Base-by-base conservation (phyloP, 768 basidiomycete genomes). In the Infundibulicybe gibba region DNA sequence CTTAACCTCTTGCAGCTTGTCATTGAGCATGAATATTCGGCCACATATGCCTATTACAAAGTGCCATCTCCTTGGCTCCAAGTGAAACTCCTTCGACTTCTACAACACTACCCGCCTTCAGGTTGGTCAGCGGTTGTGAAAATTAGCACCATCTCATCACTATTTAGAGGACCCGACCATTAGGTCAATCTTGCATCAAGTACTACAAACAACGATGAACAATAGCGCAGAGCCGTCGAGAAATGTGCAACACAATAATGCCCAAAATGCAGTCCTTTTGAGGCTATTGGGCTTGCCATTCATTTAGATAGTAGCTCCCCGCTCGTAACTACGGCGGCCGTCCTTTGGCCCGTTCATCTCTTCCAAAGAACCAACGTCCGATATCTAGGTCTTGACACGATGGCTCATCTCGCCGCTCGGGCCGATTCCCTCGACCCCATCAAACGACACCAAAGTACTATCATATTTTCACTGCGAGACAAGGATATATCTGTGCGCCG, bases 301-400 rank as follows among this genome's bases (percentile, higher is more conserved):
- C 97, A 99, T 65, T 64, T 98, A 51, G 94, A 98, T 65, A 84
- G 90, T 44, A 91, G 81, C 50, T 97, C 94, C 2, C 81, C 86
- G 12, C 77, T 98, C 12, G 94, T 97, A 11, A 77, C 80, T 47
- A 88, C 85, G 5, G 93, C 97, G 20, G 90, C 94, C 2, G 78
- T 91, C 43, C 79, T 98, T 16, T 99, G 16, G 95, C 95, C 35
- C 83, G 91, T 99, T 98, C 65, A 97, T 99, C 55, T 87, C 91
- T 45, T 94, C 94, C 15, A 97, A 95, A 65, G 97, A 99, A 99
- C 97, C 32, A 99, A 99, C 59, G 94, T 98, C 39, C 79, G 97
- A 47, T 99, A 99, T 69, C 83, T 99, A 38, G 94, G 97, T 17
- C 76, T 99, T 44, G 95, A 99, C 64, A 95, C 93, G 39, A 93